phyloP scores from a whole-genome alignment of 768 basidiomycete genomes.

The Aureoboletus auriporus region DNA sequence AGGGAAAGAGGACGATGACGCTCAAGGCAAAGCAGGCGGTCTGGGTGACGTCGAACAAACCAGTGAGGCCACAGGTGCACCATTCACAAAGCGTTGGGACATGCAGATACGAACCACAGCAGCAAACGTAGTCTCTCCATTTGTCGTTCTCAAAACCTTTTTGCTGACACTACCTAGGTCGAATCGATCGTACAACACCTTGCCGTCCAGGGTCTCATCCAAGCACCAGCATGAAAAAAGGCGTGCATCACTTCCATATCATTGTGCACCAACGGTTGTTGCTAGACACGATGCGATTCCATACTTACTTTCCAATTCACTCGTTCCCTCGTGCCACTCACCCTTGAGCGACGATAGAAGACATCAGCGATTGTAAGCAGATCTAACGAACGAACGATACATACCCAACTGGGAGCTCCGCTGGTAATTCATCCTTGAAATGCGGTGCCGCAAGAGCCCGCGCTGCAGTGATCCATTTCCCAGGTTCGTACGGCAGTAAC shows the following conservation, averaged over 20 bases:
- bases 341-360: too few species aligned
- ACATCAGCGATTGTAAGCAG: too few species aligned
- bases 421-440: too few species aligned
- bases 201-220: constrained; percentile 66
- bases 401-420: too few species aligned
- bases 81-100: constrained; percentile 96
- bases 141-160: background rate
- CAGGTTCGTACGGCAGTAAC: too few species aligned
- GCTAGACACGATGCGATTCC: constrained; percentile 35
- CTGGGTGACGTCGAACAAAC: constrained; percentile 84
- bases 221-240: constrained; percentile 17
- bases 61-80: constrained; percentile 82
- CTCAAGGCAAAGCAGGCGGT: constrained; percentile 92
- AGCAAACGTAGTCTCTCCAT: constrained; percentile 55
- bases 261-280: constrained; percentile 14
- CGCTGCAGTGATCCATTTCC: too few species aligned
- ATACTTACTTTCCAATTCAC: constrained; percentile 54
- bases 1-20: constrained; percentile 81
- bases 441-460: too few species aligned
- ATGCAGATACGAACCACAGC: constrained; percentile 86
- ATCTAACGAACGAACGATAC: too few species aligned
- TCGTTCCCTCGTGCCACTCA: too few species aligned
- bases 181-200: constrained; percentile 85
- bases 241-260: constrained; percentile 13
- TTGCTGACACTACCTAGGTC: constrained; percentile 45